Evolutionary conservation across 176 grass and related monocot species (phyloP).

Genomic region (Bromus sterilis): DNA sequence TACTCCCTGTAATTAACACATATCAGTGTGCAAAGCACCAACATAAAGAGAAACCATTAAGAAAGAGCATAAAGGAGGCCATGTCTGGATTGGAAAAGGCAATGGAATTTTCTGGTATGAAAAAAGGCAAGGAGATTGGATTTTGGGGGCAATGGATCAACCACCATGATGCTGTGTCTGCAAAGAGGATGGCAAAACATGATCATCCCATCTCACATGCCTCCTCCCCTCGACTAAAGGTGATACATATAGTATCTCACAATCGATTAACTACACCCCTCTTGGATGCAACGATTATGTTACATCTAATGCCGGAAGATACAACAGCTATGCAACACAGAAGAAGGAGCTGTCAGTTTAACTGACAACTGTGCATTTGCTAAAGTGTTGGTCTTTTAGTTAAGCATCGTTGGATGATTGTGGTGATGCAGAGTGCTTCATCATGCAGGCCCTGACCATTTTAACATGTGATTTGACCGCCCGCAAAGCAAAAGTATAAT

Average conservation of each 20-base stretch:
- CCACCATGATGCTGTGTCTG: constrained; percentile 47
- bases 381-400: constrained; percentile 4
- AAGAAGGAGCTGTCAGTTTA: constrained; percentile 26
- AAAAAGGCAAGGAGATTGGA: constrained; percentile 18
- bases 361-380: constrained; percentile 9
- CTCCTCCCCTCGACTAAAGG: constrained; percentile 21
- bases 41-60: not conserved
- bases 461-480: not conserved
- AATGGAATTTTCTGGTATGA: not conserved
- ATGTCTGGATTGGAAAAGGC: not conserved
- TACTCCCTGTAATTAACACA: not conserved
- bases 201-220: constrained; percentile 48
- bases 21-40: constrained; percentile 4
- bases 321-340: constrained; percentile 32
- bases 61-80: not conserved
- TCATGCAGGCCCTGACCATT: not conserved
- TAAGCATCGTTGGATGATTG: not conserved
- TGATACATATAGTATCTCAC: not conserved
- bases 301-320: not conserved
- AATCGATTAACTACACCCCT: constrained; percentile 23
- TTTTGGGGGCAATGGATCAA: constrained; percentile 29
- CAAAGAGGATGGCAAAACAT: constrained; percentile 34
- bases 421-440: not conserved
- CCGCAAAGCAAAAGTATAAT: not conserved
- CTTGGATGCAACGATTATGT: constrained; percentile 17